Base-by-base conservation (phyloP, 805 yeast species). In the Starmera caribaea region DNA sequence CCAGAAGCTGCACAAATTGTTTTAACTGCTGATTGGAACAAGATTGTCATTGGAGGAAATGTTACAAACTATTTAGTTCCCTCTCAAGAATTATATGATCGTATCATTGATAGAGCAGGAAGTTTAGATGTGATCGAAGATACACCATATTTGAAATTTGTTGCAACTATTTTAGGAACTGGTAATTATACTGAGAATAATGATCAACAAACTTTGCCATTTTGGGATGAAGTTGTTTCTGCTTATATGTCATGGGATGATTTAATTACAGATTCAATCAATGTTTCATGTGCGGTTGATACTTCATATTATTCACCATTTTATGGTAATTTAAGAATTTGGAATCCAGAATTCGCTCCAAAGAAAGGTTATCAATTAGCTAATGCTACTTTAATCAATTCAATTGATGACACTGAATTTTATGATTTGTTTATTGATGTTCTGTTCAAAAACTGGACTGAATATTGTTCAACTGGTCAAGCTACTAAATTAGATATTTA, bases 1-100 rank as follows among this genome's bases (percentile, higher is more conserved):
- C 70, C 72, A 12, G 71, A 66, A 49, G 71, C 67, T 14, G 70
- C 71, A 29, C 68, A 65, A 48, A 63, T 62, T 10, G 66, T 58
- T n/a, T 44, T 66, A 35, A 58, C 68, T 30, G 65, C 68, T 8
- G 57, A 58, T 21, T 66, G 70, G 69, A 57, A 55, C 16, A 59
- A 63, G 26, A 38, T 65, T 11, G 51, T 51, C 41, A 60, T 67
- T 42, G 71, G 69, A 38, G 68, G 65, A 27, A 65, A 67, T 44
- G 66, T 64, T 38, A 65, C 71, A 30, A 65, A 64, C 50, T 58
- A 59, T 46, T 42, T 64, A 34, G 61, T 54, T 35, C 69, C 69
- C 41, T 58, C 69, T 11, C 68, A 64, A 48, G 54, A 50, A 26
- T 44, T 65, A 29, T 62, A 57, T 45, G 58, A 66, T 45, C 42